Percentiles rank a stretch among this genome's conserved stretches.
These are phyloP conservation scores for Acer campestre DNA, from an alignment of 345 rosid genomes.

Conservation along the genomic window DNA sequence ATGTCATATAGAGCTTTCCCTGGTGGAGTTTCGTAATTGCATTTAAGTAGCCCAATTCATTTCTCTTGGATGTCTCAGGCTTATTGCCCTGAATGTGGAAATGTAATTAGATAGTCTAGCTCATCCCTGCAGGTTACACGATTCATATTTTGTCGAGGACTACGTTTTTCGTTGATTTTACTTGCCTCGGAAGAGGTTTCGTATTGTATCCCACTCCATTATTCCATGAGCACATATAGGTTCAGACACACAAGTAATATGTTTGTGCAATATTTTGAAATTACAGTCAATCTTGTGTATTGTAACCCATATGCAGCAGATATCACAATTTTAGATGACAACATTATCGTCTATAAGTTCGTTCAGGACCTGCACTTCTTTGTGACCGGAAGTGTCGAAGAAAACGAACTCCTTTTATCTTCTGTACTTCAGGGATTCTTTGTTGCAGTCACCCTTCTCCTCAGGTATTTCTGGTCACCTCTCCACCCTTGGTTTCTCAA, in stretches of 20 bases:
- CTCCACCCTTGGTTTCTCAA: neutral
- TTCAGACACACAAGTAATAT: neutral
- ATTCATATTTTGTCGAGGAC: neutral
- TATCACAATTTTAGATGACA: constrained; percentile 69
- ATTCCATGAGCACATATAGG: neutral
- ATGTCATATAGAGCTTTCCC: neutral
- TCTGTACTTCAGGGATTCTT: constrained; percentile 83
- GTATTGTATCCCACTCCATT: neutral
- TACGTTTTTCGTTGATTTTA: neutral
- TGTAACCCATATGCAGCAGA: constrained; percentile 61
- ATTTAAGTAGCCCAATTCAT: too few species aligned
- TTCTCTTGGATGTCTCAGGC: neutral
- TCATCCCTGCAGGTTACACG: neutral
- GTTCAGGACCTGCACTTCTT: constrained; percentile 90
- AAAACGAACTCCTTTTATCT: constrained; percentile 80
- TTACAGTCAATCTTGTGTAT: neutral
- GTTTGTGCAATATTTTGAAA: neutral
- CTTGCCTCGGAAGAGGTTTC: neutral
- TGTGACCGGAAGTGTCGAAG: constrained; percentile 85
- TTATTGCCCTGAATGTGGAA: neutral
- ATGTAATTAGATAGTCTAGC: neutral
- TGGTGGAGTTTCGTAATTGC: neutral
- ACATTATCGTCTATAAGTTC: constrained; percentile 75
- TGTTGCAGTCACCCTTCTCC: constrained; percentile 74
- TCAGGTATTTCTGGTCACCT: constrained; percentile 54